Conservation (phyloP, 1,284 basidiomycete genomes). For the Cryptococcus sp. region DNA sequence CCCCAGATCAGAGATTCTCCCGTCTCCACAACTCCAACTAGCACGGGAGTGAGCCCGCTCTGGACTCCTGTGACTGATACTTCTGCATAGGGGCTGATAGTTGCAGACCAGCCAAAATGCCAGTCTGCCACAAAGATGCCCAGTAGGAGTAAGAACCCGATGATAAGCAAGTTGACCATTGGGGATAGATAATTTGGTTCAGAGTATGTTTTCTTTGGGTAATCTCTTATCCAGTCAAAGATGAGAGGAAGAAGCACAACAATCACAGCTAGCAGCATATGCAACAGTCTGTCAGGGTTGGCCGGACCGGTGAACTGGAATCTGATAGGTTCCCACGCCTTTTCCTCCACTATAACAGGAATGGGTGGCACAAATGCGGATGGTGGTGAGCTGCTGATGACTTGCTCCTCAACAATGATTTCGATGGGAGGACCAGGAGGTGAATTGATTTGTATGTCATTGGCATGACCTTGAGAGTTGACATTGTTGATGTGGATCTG, state of each 20-base stretch:
- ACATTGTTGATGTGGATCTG: conserved; percentile 31
- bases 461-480: conserved; percentile 26
- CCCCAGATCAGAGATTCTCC: conserved; percentile 23
- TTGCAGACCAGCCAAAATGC: conserved; percentile 21
- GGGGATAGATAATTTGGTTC: conserved; percentile 23
- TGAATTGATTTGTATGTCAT: conserved; percentile 17
- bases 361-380: conserved; percentile 4
- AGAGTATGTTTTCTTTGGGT: conserved; percentile 18
- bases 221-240: conserved; percentile 24
- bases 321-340: conserved; percentile 18
- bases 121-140: conserved; percentile 20
- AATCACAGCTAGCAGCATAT: conserved; percentile 24
- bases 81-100: conserved; percentile 16
- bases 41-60: conserved; percentile 17
- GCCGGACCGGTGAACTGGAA: conserved; percentile 26
- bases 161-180: conserved; percentile 22
- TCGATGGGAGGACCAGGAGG: background rate
- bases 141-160: conserved; percentile 13
- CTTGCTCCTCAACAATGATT: conserved; percentile 6
- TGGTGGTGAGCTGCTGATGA: background rate
- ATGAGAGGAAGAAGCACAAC: conserved; percentile 24
- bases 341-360: conserved; percentile 12
- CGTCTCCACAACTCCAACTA: conserved; percentile 21
- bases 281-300: conserved; percentile 26
- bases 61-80: conserved; percentile 8